These are phyloP conservation scores for Solanum bulbocastanum DNA, from an alignment of 257 asterid genomes.

Conservation along the genomic window DNA sequence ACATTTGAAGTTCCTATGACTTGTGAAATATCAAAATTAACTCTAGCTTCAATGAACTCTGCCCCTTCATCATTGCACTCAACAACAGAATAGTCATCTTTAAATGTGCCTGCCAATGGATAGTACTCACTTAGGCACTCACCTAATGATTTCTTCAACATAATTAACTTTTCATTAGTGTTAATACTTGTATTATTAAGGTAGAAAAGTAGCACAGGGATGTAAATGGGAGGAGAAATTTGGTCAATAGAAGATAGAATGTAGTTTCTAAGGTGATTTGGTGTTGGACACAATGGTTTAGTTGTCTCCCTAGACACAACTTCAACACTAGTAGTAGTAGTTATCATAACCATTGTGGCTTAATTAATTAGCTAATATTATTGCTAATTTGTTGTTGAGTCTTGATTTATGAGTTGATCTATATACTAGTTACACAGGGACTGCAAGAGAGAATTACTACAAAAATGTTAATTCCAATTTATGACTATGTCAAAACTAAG, in stretches of 20 bases:
- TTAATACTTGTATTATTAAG: not conserved
- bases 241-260: not conserved
- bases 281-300: not conserved
- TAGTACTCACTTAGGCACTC: conserved; percentile 10
- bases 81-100: not conserved
- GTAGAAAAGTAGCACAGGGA: not conserved
- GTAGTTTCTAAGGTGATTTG: not conserved
- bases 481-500: not conserved
- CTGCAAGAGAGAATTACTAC: not conserved
- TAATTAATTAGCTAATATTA: not conserved
- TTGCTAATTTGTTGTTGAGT: not conserved
- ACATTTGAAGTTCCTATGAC: not conserved
- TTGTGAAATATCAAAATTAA: not conserved
- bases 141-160: conserved; percentile 13
- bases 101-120: conserved; percentile 27
- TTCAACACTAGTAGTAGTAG: not conserved
- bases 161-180: not conserved
- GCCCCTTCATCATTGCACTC: conserved; percentile 21
- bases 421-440: not conserved
- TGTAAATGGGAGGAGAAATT: not conserved
- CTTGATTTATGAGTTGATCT: not conserved
- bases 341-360: not conserved
- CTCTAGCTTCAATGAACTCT: conserved; percentile 12
- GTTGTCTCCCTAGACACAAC: not conserved
- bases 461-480: not conserved